These are phyloP conservation scores for Xylaria grammica DNA, from an alignment of 495 filamentous ascomycete species.

Conservation along the genomic window DNA sequence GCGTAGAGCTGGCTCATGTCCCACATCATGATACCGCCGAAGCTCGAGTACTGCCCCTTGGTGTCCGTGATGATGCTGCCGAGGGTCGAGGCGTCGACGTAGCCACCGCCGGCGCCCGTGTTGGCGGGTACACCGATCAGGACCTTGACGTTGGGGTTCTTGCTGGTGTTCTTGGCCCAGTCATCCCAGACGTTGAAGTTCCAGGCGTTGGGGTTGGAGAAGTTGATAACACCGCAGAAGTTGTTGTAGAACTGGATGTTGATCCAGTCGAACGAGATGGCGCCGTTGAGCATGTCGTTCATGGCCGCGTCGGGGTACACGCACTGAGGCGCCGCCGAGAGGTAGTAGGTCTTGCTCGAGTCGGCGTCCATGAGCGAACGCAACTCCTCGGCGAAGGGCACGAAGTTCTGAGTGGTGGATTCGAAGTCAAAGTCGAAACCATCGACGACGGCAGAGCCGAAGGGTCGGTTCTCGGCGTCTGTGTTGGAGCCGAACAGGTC, in stretches of 20 bases:
- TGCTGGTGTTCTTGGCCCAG: slow-evolving; percentile 67
- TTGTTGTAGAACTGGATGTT: slow-evolving; percentile 75
- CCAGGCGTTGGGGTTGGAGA: slow-evolving; percentile 61
- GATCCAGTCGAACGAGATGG: slow-evolving; percentile 65
- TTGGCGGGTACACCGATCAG: slow-evolving; percentile 70
- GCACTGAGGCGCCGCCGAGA: slow-evolving; percentile 73
- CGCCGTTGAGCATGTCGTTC: slow-evolving; percentile 59
- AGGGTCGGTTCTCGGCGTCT: slow-evolving; percentile 58
- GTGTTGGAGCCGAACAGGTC: slow-evolving; percentile 65
- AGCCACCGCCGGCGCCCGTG: slow-evolving; percentile 64
- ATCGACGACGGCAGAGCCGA: slow-evolving; percentile 67
- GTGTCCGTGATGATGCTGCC: slow-evolving; percentile 54
- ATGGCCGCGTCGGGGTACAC: slow-evolving; percentile 66
- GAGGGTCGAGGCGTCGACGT: slow-evolving; percentile 53
- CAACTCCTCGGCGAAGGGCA: slow-evolving; percentile 60
- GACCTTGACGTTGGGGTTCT: slow-evolving; percentile 69
- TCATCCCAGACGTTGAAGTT: slow-evolving; percentile 74
- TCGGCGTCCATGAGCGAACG: slow-evolving; percentile 58
- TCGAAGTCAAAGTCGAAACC: slow-evolving; percentile 78
- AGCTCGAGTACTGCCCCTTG: slow-evolving; percentile 58
- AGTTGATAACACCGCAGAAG: slow-evolving; percentile 66
- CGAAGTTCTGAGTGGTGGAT: slow-evolving; percentile 53
- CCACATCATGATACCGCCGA: slow-evolving; percentile 77
- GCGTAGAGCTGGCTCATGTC: slow-evolving; percentile 66
- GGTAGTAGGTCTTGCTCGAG: slow-evolving; percentile 57